Percentiles rank a stretch among this genome's conserved stretches.
phyloP scores from a whole-genome alignment of 306 rosid species.

The Dalbergia oliveri region DNA sequence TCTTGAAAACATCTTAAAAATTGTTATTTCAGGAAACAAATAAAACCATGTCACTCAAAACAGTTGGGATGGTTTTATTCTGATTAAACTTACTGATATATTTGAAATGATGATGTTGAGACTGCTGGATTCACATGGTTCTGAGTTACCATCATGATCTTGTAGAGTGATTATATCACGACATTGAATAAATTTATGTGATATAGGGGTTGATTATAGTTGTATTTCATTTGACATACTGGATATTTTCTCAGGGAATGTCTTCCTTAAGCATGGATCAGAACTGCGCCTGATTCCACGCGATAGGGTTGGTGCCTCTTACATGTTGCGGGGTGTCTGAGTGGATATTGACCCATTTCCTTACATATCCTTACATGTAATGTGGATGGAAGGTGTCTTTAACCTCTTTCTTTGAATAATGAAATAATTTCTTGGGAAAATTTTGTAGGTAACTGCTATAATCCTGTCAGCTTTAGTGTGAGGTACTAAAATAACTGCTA shows the following conservation, averaged over 20 bases:
- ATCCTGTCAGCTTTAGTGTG: constrained; percentile 3
- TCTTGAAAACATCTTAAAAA: not conserved
- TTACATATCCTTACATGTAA: constrained; percentile 1
- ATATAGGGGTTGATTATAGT: constrained; percentile 13
- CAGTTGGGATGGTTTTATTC: not conserved
- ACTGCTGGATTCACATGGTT: not conserved
- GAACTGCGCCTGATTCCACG: constrained; percentile 56
- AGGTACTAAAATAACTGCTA: not conserved
- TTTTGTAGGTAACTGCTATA: not conserved
- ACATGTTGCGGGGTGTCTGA: constrained; percentile 19
- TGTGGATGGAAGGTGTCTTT: not conserved
- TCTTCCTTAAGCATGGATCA: constrained; percentile 59
- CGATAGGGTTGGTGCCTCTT: constrained; percentile 50
- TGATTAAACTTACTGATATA: constrained; percentile 20
- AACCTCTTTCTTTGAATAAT: not conserved
- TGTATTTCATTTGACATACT: constrained; percentile 37
- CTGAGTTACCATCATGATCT: not conserved
- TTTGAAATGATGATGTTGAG: constrained; percentile 24
- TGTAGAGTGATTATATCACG: not conserved
- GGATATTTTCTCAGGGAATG: constrained; percentile 48
- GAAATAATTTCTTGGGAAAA: not conserved
- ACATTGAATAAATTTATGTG: constrained; percentile 9
- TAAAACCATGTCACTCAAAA: not conserved
- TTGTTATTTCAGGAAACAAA: not conserved
- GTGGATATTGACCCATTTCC: constrained; percentile 21